phyloP scores from a whole-genome alignment of 2,329 filamentous ascomycete genomes.

The Fonsecaea monophora region DNA sequence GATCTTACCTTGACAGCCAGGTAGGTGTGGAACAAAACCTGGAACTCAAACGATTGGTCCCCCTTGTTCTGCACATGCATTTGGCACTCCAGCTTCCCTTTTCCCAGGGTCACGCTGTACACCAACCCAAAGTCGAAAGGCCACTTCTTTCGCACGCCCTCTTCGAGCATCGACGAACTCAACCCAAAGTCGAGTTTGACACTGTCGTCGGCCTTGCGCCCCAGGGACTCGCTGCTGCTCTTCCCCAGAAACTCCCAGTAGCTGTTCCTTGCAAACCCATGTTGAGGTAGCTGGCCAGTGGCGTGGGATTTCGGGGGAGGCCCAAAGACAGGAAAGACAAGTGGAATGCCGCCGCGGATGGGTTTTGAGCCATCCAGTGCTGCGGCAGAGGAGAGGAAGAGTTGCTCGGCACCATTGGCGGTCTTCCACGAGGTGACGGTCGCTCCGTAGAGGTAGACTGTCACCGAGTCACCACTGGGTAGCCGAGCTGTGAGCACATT shows the following conservation, averaged over 20 bases:
- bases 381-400: slow-evolving; percentile 83
- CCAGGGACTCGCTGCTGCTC: slow-evolving; percentile 64
- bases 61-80: slow-evolving; percentile 91
- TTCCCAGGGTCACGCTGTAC: slow-evolving; percentile 87
- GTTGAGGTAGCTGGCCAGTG: slow-evolving; percentile 83
- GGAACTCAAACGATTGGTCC: slow-evolving; percentile 81
- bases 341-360: slow-evolving; percentile 68
- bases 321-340: slow-evolving; percentile 69
- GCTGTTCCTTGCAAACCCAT: slow-evolving; percentile 90
- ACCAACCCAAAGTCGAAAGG: slow-evolving; percentile 86
- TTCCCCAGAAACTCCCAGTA: slow-evolving; percentile 95
- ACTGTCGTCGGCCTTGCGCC: slow-evolving; percentile 63
- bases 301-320: slow-evolving; percentile 76
- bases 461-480: slow-evolving; percentile 83
- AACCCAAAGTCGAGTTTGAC: slow-evolving; percentile 97
- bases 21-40: slow-evolving; percentile 91
- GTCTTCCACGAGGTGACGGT: slow-evolving; percentile 95
- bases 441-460: slow-evolving; percentile 87
- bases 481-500: slow-evolving; percentile 79
- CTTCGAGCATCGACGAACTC: slow-evolving; percentile 72
- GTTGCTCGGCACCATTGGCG: slow-evolving; percentile 75
- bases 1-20: slow-evolving; percentile 74
- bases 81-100: slow-evolving; percentile 76
- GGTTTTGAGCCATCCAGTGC: slow-evolving; percentile 86
- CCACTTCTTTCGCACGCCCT: slow-evolving; percentile 75